phyloP scores from a whole-genome alignment of 1,284 basidiomycete species.

The Boletus mariae region DNA sequence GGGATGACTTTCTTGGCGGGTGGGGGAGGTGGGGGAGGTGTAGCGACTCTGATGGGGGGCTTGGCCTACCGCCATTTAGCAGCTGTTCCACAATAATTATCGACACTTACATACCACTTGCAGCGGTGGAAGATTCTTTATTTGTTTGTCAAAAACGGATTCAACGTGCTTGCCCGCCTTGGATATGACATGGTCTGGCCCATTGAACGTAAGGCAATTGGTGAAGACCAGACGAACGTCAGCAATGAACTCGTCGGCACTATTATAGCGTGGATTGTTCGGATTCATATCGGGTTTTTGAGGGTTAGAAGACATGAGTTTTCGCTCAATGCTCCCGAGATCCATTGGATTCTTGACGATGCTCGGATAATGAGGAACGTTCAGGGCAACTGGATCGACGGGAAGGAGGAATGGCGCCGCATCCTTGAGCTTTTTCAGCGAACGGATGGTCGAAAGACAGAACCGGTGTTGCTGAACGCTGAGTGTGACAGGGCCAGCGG shows the following conservation, averaged over 20 bases:
- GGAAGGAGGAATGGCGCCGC: constrained; percentile 80
- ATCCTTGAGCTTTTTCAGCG: constrained; percentile 86
- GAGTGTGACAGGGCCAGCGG: constrained; percentile 42
- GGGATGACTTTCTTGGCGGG: constrained; percentile 45
- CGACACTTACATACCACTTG: constrained; percentile 58
- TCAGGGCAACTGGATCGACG: constrained; percentile 87
- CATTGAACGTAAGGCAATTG: constrained; percentile 93
- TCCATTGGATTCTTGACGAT: constrained; percentile 95
- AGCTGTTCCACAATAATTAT: constrained; percentile 13
- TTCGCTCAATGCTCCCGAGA: constrained; percentile 89
- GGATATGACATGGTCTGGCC: constrained; percentile 80
- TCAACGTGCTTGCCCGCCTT: constrained; percentile 80
- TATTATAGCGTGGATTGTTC: constrained; percentile 69
- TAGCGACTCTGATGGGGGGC: constrained; percentile 52
- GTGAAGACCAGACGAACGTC: constrained; percentile 87
- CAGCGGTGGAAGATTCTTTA: constrained; percentile 77
- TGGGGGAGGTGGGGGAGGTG: constrained; percentile 31
- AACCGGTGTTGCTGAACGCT: constrained; percentile 76
- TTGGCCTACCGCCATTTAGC: constrained; percentile 41
- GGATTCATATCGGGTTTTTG: constrained; percentile 68
- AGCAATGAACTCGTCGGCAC: constrained; percentile 72
- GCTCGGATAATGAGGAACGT: constrained; percentile 87
- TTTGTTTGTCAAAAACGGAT: constrained; percentile 83
- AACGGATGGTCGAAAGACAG: constrained; percentile 74
- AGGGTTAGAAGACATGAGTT: constrained; percentile 77